Evolutionary conservation across 1,284 basidiomycete species (phyloP).

Genomic region (Acaromyces ingoldii): DNA sequence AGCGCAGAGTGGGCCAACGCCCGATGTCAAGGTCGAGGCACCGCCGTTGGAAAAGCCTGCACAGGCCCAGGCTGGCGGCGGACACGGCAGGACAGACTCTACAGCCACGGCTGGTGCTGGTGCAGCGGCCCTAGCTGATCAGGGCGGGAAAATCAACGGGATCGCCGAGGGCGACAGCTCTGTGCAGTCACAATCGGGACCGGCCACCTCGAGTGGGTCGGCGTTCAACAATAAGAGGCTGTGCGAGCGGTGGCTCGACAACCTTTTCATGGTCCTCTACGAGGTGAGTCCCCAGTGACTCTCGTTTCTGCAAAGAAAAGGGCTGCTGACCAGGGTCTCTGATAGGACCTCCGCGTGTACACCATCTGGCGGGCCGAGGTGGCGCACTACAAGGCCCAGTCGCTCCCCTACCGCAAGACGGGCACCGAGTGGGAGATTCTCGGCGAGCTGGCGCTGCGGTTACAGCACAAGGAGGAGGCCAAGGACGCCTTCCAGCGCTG

Average conservation of each 20-base stretch:
- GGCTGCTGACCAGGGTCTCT: background rate
- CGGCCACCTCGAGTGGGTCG: conserved; percentile 59
- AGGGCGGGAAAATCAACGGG: conserved; percentile 7
- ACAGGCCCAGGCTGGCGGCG: conserved; percentile 43
- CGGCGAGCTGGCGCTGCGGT: conserved; percentile 81
- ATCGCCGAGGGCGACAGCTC: background rate
- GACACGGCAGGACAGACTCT: conserved; percentile 32
- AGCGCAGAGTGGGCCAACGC: conserved; percentile 8
- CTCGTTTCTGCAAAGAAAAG: no score
- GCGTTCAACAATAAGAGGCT: conserved; percentile 94
- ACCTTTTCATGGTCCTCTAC: conserved; percentile 96
- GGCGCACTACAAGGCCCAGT: conserved; percentile 96
- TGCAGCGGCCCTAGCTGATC: conserved; percentile 50
- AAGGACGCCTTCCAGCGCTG: conserved; percentile 95
- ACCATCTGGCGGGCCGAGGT: conserved; percentile 98
- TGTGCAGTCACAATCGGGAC: no score
- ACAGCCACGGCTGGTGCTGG: conserved; percentile 27
- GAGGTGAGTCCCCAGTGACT: conserved; percentile 61
- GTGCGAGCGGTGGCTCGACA: conserved; percentile 97
- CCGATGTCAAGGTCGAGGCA: conserved; percentile 22
- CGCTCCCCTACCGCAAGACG: conserved; percentile 93
- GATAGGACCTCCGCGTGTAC: conserved; percentile 93
- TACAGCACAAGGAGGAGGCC: conserved; percentile 95
- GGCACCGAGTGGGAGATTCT: conserved; percentile 97
- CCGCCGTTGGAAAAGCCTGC: conserved; percentile 53